Base-by-base conservation (phyloP, 2,329 filamentous ascomycete genomes). In the Phialophora expanda region DNA sequence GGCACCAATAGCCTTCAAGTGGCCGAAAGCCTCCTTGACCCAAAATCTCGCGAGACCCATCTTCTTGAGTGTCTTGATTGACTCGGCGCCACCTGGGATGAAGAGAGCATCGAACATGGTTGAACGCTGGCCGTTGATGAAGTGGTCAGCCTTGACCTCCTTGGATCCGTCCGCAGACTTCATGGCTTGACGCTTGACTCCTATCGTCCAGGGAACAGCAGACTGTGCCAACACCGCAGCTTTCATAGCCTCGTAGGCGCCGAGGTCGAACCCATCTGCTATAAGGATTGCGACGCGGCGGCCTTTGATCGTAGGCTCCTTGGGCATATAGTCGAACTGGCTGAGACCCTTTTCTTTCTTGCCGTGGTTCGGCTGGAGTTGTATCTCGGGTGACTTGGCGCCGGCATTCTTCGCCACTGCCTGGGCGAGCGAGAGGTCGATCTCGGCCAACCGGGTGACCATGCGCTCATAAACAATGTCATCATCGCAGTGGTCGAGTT, bases 401-500 rank as follows among this genome's bases (percentile, higher is more conserved):
- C 91, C 91, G 0, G 91, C 90, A 77, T 89, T 85, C 53, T 88
- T 84, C 0, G 90, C 89, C 0, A 93, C 89, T 0, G 81, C 79
- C 74, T 89, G 84, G 0, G 91, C 90, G 0, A 95, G 85, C 0
- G 80, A 81, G 0, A 92, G 79, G 65, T 93, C 89, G 60, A 95
- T 92, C 44, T 93, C 89, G 11, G 69, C 82, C 0, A 95, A 81
- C 1, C 91, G 86, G 68, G 87, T 77, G 0, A 85, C 85, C 76
- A 93, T 84, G 30, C 89, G 85, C 68, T 89, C 85, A 76, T 93
- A 94, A 0, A 95, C 90, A 9, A 90, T 76, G 0, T 88, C 86
- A 50, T 95, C 91, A 24, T 94, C 90, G 74, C 91, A 95, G 76
- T 94, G 91, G 73, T 93, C 90, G 0, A 95, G 81, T 77, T 92